A percentile compares a stretch with the other conserved stretches of the same genome.
Conservation (phyloP, 108 stramenopile genomes). For the Skeletonema potamos region DNA sequence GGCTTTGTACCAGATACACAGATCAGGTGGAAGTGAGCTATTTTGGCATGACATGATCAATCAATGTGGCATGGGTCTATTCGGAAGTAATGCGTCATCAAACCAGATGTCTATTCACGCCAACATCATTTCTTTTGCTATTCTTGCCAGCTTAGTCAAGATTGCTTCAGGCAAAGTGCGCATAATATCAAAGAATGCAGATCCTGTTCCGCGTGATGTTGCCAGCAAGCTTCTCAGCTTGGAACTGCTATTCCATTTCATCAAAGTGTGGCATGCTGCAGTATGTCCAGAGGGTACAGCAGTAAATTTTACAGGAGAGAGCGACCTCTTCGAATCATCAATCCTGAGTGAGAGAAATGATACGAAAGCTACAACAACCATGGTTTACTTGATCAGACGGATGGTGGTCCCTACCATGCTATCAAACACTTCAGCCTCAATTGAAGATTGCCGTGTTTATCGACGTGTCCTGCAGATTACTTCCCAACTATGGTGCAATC, state of each 20-base stretch:
- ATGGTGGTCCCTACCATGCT: constrained; percentile 82
- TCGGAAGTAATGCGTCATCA: constrained; percentile 50
- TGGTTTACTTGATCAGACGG: constrained; percentile 82
- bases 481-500: constrained; percentile 68
- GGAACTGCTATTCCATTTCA: constrained; percentile 70
- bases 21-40: constrained; percentile 85
- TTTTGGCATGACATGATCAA: constrained; percentile 92
- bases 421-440: constrained; percentile 67
- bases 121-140: constrained; percentile 64
- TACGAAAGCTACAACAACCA: constrained; percentile 42
- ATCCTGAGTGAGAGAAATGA: not conserved
- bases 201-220: constrained; percentile 70
- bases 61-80: constrained; percentile 69
- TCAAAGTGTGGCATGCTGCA: constrained; percentile 51
- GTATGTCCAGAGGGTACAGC: not conserved
- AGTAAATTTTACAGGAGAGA: constrained; percentile 1
- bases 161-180: constrained; percentile 68
- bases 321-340: not conserved
- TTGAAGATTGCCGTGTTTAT: constrained; percentile 74
- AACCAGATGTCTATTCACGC: constrained; percentile 31
- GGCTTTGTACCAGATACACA: constrained; percentile 80
- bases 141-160: constrained; percentile 78
- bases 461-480: constrained; percentile 69
- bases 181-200: constrained; percentile 34
- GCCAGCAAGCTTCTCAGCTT: constrained; percentile 81